phyloP scores from a whole-genome alignment of 371 early-diverging fungal species.

The Mortierella polycephala region DNA sequence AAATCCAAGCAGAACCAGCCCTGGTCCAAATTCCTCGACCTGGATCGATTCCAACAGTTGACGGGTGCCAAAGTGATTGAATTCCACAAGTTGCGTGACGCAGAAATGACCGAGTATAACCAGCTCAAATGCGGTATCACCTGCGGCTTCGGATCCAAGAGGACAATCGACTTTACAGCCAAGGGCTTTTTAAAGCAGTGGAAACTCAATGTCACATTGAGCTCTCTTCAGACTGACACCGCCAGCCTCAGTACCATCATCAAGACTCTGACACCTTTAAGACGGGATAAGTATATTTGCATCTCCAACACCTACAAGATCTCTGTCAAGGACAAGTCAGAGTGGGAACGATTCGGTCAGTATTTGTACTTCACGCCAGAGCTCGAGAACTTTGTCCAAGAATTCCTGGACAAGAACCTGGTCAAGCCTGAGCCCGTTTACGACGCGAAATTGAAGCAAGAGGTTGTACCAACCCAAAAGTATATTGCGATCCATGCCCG shows the following conservation, averaged over 20 bases:
- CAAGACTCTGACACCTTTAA: constrained; percentile 14
- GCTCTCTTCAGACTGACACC: constrained; percentile 25
- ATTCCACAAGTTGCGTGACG: constrained; percentile 39
- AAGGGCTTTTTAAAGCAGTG: constrained; percentile 52
- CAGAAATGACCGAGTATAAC: constrained; percentile 29
- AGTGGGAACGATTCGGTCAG: constrained; percentile 48
- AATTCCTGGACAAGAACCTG: constrained; percentile 28
- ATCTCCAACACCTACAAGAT: constrained; percentile 54
- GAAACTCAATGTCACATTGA: constrained; percentile 34
- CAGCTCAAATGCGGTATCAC: constrained; percentile 40
- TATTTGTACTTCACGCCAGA: constrained; percentile 37
- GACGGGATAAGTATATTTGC: constrained; percentile 36
- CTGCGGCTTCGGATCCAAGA: constrained; percentile 49
- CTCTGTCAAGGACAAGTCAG: constrained; percentile 34
- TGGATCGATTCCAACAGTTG: constrained; percentile 36
- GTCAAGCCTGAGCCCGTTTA: constrained; percentile 25
- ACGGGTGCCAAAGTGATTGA: constrained; percentile 48
- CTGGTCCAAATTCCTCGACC: constrained; percentile 51
- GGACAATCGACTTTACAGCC: constrained; percentile 49
- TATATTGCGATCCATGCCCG: constrained; percentile 46
- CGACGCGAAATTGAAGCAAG: constrained; percentile 23
- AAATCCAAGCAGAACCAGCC: constrained; percentile 55
- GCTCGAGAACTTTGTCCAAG: constrained; percentile 36
- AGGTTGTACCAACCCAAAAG: constrained; percentile 24
- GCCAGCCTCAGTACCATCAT: constrained; percentile 31